Evolutionary conservation across 2,329 filamentous ascomycete genomes (phyloP).

Genomic region (Leptographium wingfieldii): DNA sequence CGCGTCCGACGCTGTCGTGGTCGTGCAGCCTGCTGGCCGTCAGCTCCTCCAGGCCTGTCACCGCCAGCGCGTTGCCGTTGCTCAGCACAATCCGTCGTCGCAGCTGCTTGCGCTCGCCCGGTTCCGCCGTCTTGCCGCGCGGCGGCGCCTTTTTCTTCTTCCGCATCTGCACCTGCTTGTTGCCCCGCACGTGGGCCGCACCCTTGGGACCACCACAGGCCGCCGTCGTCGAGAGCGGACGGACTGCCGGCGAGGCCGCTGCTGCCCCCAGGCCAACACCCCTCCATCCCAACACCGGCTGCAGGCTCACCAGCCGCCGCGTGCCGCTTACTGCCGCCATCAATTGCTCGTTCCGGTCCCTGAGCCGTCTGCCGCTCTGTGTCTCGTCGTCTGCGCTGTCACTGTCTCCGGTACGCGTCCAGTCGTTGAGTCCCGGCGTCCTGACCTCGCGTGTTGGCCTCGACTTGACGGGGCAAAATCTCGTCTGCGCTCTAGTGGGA

Average conservation of each 20-base stretch:
- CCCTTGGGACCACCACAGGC: constrained; percentile 1
- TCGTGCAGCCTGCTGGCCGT: constrained; percentile 14
- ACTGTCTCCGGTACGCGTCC: not conserved
- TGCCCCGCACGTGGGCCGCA: constrained; percentile 17
- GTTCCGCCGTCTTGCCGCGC: constrained; percentile 43
- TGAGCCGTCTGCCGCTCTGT: not conserved
- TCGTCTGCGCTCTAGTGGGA: no score
- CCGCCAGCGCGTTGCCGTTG: constrained; percentile 83
- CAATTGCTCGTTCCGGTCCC: not conserved
- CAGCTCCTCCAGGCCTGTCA: constrained; percentile 54
- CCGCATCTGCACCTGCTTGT: constrained; percentile 27
- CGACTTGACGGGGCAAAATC: not conserved
- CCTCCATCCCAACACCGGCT: not conserved
- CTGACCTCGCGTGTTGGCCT: not conserved
- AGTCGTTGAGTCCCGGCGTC: not conserved
- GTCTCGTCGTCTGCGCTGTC: not conserved
- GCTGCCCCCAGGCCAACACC: not conserved
- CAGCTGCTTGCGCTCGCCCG: constrained; percentile 75
- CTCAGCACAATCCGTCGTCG: constrained; percentile 83
- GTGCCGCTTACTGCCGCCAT: constrained; percentile 10
- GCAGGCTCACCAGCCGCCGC: constrained; percentile 6
- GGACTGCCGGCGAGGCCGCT: not conserved
- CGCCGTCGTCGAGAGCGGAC: constrained; percentile 24
- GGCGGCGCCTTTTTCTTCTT: constrained; percentile 38
- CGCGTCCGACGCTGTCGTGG: constrained; percentile 22